Evolutionary conservation across 768 basidiomycete genomes (phyloP).

Genomic region (Scleroderma citrinum): DNA sequence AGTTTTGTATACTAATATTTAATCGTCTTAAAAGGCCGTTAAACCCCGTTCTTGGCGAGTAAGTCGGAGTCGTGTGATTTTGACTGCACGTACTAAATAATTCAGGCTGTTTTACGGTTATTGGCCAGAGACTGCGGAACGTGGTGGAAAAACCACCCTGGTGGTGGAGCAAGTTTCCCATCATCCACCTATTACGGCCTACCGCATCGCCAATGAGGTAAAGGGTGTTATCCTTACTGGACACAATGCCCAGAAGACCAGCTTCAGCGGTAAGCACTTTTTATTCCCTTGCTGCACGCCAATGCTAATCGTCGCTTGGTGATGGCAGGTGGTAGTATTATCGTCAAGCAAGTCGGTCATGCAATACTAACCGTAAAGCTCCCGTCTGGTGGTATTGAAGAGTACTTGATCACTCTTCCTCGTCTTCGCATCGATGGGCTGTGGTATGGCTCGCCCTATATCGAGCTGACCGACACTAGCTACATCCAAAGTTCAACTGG

Average conservation of each 20-base stretch:
- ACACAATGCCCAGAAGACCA: slow-evolving; percentile 94
- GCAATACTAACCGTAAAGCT: slow-evolving; percentile 71
- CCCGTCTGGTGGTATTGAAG: slow-evolving; percentile 50
- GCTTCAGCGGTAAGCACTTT: slow-evolving; percentile 61
- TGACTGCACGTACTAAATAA: slow-evolving; percentile 1
- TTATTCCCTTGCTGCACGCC: not conserved
- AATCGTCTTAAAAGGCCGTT: slow-evolving; percentile 56
- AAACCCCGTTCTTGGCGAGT: slow-evolving; percentile 94
- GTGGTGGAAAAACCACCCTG: slow-evolving; percentile 75
- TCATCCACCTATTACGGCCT: slow-evolving; percentile 85
- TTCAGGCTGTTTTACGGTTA: slow-evolving; percentile 77
- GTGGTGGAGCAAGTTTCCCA: slow-evolving; percentile 96
- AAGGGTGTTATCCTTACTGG: slow-evolving; percentile 77
- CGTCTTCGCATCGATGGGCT: slow-evolving; percentile 89
- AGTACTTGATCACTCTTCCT: slow-evolving; percentile 89
- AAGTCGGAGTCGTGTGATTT: slow-evolving; percentile 26
- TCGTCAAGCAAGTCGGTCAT: slow-evolving; percentile 95
- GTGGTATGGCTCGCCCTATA: slow-evolving; percentile 88
- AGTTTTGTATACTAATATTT: slow-evolving; percentile 2
- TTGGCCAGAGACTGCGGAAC: slow-evolving; percentile 68
- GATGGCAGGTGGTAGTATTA: slow-evolving; percentile 57
- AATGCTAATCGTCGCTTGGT: slow-evolving; percentile 5
- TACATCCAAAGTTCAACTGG: slow-evolving; percentile 70
- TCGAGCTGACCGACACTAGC: slow-evolving; percentile 80
- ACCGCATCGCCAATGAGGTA: slow-evolving; percentile 74